A percentile compares a stretch with the other conserved stretches of the same genome.
Evolutionary conservation across 306 rosid genomes (phyloP).

Genomic region (Citrullus amarus): DNA sequence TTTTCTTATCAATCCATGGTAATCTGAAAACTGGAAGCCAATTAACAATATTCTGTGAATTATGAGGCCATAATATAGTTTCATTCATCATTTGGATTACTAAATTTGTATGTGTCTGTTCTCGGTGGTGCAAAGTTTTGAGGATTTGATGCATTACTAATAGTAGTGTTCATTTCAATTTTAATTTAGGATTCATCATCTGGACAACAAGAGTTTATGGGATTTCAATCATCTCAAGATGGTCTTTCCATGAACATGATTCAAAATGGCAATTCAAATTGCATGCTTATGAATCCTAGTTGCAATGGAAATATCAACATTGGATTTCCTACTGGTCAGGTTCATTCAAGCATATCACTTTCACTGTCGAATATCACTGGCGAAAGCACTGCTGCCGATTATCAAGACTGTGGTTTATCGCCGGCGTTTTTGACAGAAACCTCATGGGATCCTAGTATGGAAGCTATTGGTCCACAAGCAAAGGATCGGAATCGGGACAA

Average conservation of each 20-base stretch:
- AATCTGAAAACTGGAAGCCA: too few relatives aligned
- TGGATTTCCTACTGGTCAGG: slow-evolving; percentile 53
- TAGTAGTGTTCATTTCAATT: neutral
- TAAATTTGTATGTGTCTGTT: neutral
- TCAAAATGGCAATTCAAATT: slow-evolving; percentile 32
- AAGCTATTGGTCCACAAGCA: slow-evolving; percentile 42
- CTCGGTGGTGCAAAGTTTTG: neutral
- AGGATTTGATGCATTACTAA: neutral
- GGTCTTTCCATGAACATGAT: slow-evolving; percentile 32
- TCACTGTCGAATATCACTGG: slow-evolving; percentile 46
- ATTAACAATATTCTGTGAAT: too few relatives aligned
- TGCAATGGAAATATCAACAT: slow-evolving; percentile 36
- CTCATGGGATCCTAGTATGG: slow-evolving; percentile 59
- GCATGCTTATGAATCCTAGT: slow-evolving; percentile 33
- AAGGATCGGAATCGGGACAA: slow-evolving; percentile 73
- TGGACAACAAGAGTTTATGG: slow-evolving; percentile 36
- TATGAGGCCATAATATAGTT: neutral
- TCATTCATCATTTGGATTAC: neutral
- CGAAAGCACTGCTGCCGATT: slow-evolving; percentile 45
- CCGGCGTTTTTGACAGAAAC: slow-evolving; percentile 43
- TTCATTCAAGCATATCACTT: slow-evolving; percentile 43
- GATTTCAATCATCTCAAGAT: slow-evolving; percentile 34
- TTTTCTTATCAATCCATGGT: too few relatives aligned
- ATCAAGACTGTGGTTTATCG: slow-evolving; percentile 57
- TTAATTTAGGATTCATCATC: slow-evolving; percentile 47